A percentile compares a stretch with the other conserved stretches of the same genome.
These are phyloP conservation scores for Globisporangium spinosum DNA, from an alignment of 352 stramenopile genomes.

Conservation along the genomic window DNA sequence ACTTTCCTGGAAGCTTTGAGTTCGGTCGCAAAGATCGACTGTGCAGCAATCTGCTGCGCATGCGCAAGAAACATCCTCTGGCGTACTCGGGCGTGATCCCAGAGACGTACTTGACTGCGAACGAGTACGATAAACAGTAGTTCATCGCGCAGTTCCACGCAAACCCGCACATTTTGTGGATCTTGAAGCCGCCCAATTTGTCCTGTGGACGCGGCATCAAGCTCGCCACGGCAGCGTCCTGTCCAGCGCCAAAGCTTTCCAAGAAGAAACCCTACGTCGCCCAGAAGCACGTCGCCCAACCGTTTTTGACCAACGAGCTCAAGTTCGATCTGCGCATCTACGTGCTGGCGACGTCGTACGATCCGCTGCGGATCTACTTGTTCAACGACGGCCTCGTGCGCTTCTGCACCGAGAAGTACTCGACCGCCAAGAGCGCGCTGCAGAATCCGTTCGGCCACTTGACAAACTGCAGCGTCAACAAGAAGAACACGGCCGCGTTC, in stretches of 20 bases:
- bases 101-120: conserved; percentile 68
- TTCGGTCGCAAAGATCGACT: conserved; percentile 73
- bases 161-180: conserved; percentile 56
- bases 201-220: conserved; percentile 79
- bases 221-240: conserved; percentile 43
- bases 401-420: conserved; percentile 86
- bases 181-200: conserved; percentile 76
- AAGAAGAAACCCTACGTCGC: conserved; percentile 74
- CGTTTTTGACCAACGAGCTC: conserved; percentile 85
- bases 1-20: conserved; percentile 76
- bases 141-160: conserved; percentile 50
- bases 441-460: conserved; percentile 85
- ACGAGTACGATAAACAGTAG: conserved; percentile 64
- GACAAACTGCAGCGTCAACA: conserved; percentile 93
- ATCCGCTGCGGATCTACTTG: conserved; percentile 83
- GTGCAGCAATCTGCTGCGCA: conserved; percentile 53
- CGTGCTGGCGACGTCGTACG: conserved; percentile 83
- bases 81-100: conserved; percentile 57
- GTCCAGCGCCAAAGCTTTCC: conserved; percentile 41
- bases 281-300: conserved; percentile 71
- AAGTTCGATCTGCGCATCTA: conserved; percentile 93
- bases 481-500: conserved; percentile 77
- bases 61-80: conserved; percentile 52
- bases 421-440: conserved; percentile 52
- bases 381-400: conserved; percentile 85